Evolutionary conservation across 306 rosid genomes (phyloP), one percentile per base, ranked within the genome.

Genomic region (Comarum palustre): DNA sequence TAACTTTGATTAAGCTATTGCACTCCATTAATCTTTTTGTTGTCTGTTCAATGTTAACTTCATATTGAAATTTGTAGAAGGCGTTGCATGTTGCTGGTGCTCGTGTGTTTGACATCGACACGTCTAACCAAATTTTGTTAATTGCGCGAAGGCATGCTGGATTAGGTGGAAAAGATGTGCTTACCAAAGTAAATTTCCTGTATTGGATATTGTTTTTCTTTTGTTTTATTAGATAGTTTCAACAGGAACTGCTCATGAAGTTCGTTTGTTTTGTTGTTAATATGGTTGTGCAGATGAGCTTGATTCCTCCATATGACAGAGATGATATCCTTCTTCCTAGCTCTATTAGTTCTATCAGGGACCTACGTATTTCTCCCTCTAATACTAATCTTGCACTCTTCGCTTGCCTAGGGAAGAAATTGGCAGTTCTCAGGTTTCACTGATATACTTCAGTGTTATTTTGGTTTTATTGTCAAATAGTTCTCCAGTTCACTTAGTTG

Each of bases 251-350:
- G 51, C 55, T 41, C 58, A 54, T 36, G 64, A 42, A 75, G 46
- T 38, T 25, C n/a, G 13, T 58, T 58, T 14, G 15, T 58, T 75
- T 78, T 77, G 17, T 66, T 65, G 20, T 54, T 32, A 74, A 74
- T 72, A 65, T 74, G 75, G 54, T 68, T 83, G 55, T 86, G 72
- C 80, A 94, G 98, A 74, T 89, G 80, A 91, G 98, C 90, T 76
- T 91, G 86, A 77, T 91, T 55, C 74, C 86, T 86, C 96, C 97
- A 38, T 75, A 80, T 85, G 98, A 91, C 75, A 85, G 77, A 81
- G 91, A 89, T 65, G 92, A 94, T 83, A 85, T 88, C 75, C 13
- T 84, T 29, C 88, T 94, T 43, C 97, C 97, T 82, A 76, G 88
- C 8, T 29, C 71, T 69, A 57, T 81, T 66, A 80, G 62, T 76